phyloP scores from a whole-genome alignment of 2,329 filamentous ascomycete genomes.

The Parastagonospora avenae region DNA sequence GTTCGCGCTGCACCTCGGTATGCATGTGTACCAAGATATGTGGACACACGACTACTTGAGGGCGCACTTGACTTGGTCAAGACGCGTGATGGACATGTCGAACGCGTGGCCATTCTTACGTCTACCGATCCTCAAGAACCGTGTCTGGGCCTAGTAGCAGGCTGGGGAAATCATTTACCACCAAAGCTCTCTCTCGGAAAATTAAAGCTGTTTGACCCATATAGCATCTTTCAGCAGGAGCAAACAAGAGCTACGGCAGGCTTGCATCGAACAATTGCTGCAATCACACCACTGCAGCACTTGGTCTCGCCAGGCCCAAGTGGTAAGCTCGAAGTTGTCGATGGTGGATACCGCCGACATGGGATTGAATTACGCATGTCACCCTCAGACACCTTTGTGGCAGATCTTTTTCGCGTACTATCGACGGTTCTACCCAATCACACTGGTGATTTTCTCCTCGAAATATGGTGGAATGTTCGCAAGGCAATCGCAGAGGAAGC shows the following conservation, averaged over 20 bases:
- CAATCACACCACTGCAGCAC: conserved; percentile 24
- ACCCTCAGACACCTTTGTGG: conserved; percentile 34
- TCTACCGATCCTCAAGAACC: conserved; percentile 23
- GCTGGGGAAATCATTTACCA: conserved; percentile 45
- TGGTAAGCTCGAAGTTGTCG: conserved; percentile 39
- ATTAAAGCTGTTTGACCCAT: conserved; percentile 42
- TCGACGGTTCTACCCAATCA: conserved; percentile 42
- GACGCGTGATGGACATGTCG: conserved; percentile 37
- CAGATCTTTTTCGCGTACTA: conserved; percentile 39
- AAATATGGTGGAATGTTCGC: conserved; percentile 47
- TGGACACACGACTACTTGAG: conserved; percentile 31
- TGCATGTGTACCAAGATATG: conserved; percentile 41
- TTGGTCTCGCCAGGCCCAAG: conserved; percentile 30
- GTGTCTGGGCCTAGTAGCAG: conserved; percentile 38
- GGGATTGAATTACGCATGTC: conserved; percentile 37
- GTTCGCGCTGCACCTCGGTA: conserved; percentile 33
- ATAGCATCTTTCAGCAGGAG: conserved; percentile 33
- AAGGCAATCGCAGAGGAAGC: conserved; percentile 22
- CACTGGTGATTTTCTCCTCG: conserved; percentile 43
- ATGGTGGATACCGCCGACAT: conserved; percentile 40
- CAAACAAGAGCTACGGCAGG: conserved; percentile 38
- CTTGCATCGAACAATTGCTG: conserved; percentile 37
- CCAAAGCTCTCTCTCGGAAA: conserved; percentile 29
- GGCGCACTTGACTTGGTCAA: conserved; percentile 38
- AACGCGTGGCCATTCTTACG: conserved; percentile 37